These are phyloP conservation scores for Solanum chmielewskii DNA, from an alignment of 257 asterid species.

Conservation along the genomic window DNA sequence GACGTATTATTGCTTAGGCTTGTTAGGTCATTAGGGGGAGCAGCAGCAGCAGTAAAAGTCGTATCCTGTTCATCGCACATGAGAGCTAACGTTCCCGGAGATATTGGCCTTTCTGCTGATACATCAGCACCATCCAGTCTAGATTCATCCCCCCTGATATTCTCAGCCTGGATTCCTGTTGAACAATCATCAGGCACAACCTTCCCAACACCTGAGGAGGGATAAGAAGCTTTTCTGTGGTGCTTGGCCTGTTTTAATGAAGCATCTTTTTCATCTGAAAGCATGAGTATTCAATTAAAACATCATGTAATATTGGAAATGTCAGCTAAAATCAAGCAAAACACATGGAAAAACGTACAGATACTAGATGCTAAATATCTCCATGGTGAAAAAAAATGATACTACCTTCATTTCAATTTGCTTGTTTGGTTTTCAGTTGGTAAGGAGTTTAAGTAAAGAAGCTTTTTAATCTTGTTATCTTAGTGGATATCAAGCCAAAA, in stretches of 20 bases:
- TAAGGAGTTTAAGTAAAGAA: neutral
- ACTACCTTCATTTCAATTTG: neutral
- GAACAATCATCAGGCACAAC: neutral
- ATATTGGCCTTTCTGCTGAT: constrained; percentile 11
- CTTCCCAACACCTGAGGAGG: neutral
- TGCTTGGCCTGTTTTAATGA: neutral
- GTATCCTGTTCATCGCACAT: constrained; percentile 15
- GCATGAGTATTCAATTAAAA: neutral
- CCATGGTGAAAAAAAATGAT: neutral
- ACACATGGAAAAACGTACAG: neutral
- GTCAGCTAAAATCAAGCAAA: neutral
- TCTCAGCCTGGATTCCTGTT: neutral
- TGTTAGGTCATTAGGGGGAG: neutral
- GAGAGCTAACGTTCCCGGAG: constrained; percentile 11
- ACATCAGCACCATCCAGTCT: neutral
- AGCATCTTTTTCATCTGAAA: neutral
- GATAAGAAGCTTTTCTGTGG: neutral
- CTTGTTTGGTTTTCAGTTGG: neutral
- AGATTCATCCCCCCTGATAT: neutral
- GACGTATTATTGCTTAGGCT: neutral
- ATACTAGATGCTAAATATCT: neutral
- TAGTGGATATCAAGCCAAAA: neutral
- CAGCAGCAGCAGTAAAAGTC: constrained; percentile 1
- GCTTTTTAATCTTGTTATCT: neutral
- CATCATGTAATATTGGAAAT: neutral